These are phyloP conservation scores for Casuarina glauca DNA, from an alignment of 306 rosid species.

Conservation along the genomic window DNA sequence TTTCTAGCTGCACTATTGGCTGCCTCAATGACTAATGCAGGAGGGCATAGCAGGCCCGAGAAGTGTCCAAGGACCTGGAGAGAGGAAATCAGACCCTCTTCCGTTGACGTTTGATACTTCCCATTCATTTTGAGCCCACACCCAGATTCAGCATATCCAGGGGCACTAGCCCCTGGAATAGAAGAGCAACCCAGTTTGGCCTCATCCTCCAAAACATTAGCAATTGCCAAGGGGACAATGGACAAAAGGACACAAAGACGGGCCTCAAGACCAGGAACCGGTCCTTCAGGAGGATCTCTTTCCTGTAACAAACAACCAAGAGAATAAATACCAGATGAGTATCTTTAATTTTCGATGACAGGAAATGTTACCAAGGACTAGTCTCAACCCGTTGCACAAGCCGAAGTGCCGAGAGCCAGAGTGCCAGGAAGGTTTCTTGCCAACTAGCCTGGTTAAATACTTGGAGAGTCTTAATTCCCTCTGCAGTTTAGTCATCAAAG, in stretches of 20 bases:
- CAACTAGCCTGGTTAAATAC: constrained; percentile 76
- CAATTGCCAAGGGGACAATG: constrained; percentile 69
- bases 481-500: constrained; percentile 54
- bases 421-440: constrained; percentile 80
- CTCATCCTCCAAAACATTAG: constrained; percentile 51
- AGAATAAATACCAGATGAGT: constrained; percentile 20
- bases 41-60: constrained; percentile 72
- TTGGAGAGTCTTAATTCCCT: constrained; percentile 57
- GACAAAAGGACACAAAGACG: constrained; percentile 68
- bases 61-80: constrained; percentile 71
- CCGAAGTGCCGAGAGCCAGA: constrained; percentile 89
- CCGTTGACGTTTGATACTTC: constrained; percentile 39
- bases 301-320: constrained; percentile 48
- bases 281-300: constrained; percentile 83
- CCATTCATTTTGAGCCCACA: constrained; percentile 28
- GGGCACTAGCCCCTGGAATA: constrained; percentile 14
- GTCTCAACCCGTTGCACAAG: constrained; percentile 89
- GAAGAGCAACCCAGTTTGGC: constrained; percentile 34
- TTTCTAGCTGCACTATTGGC: constrained; percentile 68
- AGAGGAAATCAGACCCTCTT: constrained; percentile 60
- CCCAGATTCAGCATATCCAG: constrained; percentile 34
- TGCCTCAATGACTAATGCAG: constrained; percentile 58
- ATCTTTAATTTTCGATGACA: constrained; percentile 19
- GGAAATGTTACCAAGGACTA: constrained; percentile 32
- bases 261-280: constrained; percentile 74